A percentile compares a stretch with the other conserved stretches of the same genome.
Evolutionary conservation across 2,329 filamentous ascomycete genomes (phyloP).

Genomic region (Penicillium frequentans): DNA sequence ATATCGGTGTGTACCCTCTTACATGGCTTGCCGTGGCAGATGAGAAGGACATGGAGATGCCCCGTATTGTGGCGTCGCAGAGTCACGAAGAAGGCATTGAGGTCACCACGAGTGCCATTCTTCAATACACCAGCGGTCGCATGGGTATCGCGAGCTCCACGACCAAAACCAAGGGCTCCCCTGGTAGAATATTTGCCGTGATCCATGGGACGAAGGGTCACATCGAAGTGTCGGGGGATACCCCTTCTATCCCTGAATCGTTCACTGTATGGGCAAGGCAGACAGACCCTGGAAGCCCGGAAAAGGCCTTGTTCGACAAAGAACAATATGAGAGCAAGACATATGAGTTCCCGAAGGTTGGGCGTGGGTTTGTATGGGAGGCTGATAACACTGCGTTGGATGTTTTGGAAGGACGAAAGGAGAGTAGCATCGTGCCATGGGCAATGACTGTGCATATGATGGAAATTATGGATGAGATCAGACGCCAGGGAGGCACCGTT

Average conservation of each 20-base stretch:
- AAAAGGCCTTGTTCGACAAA: neutral
- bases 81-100: conserved; percentile 28
- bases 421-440: conserved; percentile 49
- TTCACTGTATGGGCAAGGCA: conserved; percentile 12
- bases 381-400: conserved; percentile 28
- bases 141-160: conserved; percentile 47
- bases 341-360: conserved; percentile 15
- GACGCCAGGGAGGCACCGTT: conserved; percentile 34
- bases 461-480: conserved; percentile 50
- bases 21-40: conserved; percentile 14
- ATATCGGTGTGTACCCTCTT: conserved; percentile 15
- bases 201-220: conserved; percentile 21
- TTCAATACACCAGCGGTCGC: conserved; percentile 42
- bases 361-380: conserved; percentile 36
- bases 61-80: conserved; percentile 8
- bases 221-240: conserved; percentile 8
- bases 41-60: conserved; percentile 3
- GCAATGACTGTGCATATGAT: conserved; percentile 48
- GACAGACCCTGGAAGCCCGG: neutral
- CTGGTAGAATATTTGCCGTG: neutral
- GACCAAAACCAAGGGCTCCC: conserved; percentile 17
- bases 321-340: conserved; percentile 18
- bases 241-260: conserved; percentile 3
- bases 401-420: conserved; percentile 32
- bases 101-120: conserved; percentile 37